A percentile compares a stretch with the other conserved stretches of the same genome.
Conservation (phyloP, 202 grass and related monocot genomes). For the Setaria viridis region DNA sequence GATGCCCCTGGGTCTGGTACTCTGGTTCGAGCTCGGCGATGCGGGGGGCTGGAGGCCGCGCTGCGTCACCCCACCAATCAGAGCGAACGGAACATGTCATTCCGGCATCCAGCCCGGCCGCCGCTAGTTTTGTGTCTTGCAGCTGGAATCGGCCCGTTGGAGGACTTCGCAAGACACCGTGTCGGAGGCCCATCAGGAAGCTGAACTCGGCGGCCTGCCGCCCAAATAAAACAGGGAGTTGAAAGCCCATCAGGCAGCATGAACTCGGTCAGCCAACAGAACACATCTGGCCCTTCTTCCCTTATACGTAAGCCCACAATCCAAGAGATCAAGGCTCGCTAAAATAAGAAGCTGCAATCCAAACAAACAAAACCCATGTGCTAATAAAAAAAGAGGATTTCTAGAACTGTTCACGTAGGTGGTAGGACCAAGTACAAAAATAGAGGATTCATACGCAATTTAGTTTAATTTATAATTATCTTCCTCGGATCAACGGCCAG, state of each 20-base stretch:
- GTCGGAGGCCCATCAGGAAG: background rate
- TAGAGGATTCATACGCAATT: too few species aligned
- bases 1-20: background rate
- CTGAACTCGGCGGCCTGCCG: too few species aligned
- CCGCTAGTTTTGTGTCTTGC: background rate
- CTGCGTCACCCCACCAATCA: slow-evolving; percentile 42
- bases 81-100: slow-evolving; percentile 17
- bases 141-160: background rate
- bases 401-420: too few species aligned
- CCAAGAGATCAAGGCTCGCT: too few species aligned
- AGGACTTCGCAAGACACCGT: background rate
- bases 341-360: too few species aligned
- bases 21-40: background rate
- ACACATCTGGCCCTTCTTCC: background rate
- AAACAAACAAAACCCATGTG: too few species aligned
- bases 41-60: background rate
- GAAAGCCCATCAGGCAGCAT: background rate
- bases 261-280: background rate
- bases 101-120: background rate
- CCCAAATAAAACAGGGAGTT: too few species aligned
- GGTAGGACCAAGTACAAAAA: too few species aligned
- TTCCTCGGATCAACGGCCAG: too few species aligned
- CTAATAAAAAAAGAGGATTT: too few species aligned
- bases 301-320: too few species aligned
- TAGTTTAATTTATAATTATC: too few species aligned